phyloP scores from a whole-genome alignment of 2,329 filamentous ascomycete species.

The Aureobasidium mangrovei region DNA sequence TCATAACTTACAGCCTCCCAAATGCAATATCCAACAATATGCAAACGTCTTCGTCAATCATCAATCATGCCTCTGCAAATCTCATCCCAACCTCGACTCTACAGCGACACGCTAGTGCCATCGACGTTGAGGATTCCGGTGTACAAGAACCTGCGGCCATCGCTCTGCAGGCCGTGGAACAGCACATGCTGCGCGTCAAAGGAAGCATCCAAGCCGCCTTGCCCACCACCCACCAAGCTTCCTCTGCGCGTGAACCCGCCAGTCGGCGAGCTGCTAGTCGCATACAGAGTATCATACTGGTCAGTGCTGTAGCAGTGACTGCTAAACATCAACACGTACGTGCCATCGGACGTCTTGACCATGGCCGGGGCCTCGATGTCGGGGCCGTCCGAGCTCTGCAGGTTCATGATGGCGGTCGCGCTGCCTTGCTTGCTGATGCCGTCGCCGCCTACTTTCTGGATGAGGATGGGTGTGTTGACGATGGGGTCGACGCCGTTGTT shows the following conservation, averaged over 20 bases:
- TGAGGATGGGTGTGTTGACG: constrained; percentile 21
- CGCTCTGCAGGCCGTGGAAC: constrained; percentile 20
- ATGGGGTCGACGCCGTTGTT: constrained; percentile 18
- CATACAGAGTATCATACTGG: constrained; percentile 23
- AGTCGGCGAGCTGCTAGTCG: constrained; percentile 14
- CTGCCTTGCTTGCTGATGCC: constrained; percentile 21
- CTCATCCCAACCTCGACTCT: neutral
- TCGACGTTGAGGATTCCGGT: constrained; percentile 13
- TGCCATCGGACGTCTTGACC: constrained; percentile 18
- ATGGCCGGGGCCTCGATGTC: constrained; percentile 24
- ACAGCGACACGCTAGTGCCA: constrained; percentile 4
- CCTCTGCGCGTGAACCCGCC: constrained; percentile 16
- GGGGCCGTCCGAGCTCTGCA: constrained; percentile 22
- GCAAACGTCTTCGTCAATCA: neutral
- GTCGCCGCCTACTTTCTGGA: constrained; percentile 22
- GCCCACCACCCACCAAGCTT: constrained; percentile 14
- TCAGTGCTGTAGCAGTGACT: constrained; percentile 22
- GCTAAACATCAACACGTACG: constrained; percentile 26
- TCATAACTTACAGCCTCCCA: too few species aligned
- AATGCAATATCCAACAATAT: neutral
- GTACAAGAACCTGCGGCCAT: constrained; percentile 17
- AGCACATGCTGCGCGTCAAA: constrained; percentile 18
- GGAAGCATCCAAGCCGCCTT: constrained; percentile 18
- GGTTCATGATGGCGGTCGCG: constrained; percentile 18
- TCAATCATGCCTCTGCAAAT: neutral